phyloP scores from a whole-genome alignment of 768 basidiomycete genomes.

The Neoboletus magnificus region DNA sequence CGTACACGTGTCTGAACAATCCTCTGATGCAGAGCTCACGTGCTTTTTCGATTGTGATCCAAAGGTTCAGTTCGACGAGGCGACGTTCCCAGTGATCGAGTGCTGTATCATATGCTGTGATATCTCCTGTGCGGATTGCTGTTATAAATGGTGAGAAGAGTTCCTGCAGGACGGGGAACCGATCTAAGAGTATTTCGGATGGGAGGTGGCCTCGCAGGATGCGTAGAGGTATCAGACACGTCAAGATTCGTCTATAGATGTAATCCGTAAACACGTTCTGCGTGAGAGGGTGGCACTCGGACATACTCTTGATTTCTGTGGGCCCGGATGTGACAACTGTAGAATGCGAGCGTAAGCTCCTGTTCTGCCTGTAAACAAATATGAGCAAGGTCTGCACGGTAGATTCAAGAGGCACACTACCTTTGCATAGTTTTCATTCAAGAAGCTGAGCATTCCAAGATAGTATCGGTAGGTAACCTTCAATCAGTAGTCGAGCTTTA shows the following conservation, averaged over 20 bases:
- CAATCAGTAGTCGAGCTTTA: slow-evolving; percentile 17
- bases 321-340: slow-evolving; percentile 70
- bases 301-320: slow-evolving; percentile 80
- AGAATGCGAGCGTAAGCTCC: slow-evolving; percentile 83
- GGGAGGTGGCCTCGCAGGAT: slow-evolving; percentile 88
- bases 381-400: neutral
- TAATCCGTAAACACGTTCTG: neutral
- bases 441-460: slow-evolving; percentile 88
- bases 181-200: slow-evolving; percentile 60
- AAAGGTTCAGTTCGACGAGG: slow-evolving; percentile 83
- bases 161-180: slow-evolving; percentile 68
- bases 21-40: slow-evolving; percentile 83
- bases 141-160: slow-evolving; percentile 78
- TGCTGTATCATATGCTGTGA: slow-evolving; percentile 76
- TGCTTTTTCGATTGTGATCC: slow-evolving; percentile 83
- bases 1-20: slow-evolving; percentile 75
- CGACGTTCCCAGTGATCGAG: slow-evolving; percentile 67
- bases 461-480: slow-evolving; percentile 96
- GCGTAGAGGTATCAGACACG: slow-evolving; percentile 86
- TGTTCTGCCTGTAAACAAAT: slow-evolving; percentile 62
- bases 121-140: slow-evolving; percentile 75
- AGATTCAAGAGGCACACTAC: slow-evolving; percentile 35
- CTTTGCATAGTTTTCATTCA: slow-evolving; percentile 88
- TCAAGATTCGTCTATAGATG: slow-evolving; percentile 72
- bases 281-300: neutral